Evolutionary conservation across 176 grass and related monocot species (phyloP), one percentile per base, ranked within the genome.

Genomic region (Poa annua): DNA sequence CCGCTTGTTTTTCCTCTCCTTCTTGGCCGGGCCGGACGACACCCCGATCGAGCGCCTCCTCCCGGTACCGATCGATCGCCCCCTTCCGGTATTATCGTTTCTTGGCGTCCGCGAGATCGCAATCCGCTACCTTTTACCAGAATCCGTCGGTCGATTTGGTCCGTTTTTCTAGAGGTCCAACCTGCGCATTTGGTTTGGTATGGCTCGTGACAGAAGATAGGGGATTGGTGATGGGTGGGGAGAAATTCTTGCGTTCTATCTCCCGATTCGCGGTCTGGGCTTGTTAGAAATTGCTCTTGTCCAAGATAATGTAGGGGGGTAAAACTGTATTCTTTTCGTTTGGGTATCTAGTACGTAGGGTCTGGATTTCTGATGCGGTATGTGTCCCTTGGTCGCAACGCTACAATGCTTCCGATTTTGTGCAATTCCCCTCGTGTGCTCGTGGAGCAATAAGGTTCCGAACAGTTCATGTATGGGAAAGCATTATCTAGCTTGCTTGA

Each of bases 1-100:
- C 21, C 6, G 7, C 16, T 4, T 11, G 44, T 63, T 5, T 20
- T 11, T 59, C 36, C 10, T 54, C 51, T 19, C 17, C 6, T 54
- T 54, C 25, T 35, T 56, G 54, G 65, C 68, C 36, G 35, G 65
- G 21, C 65, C 39, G 33, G 65, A 68, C 65, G 34, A 4, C 60
- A 35, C 19, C 64, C 34, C 33, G 65, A 68, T 8, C 65, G 33
- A 66, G 38, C 74, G n/a, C 53, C 20, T 11, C 62, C 22, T 60
- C 45, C 42, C 8, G 87, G 87, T 75, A 88, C 36, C 2, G n/a
- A 80, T 63, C 83, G 42, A 12, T 61, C 9, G 19, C 33, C 38
- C 74, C 52, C 12, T 52, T 71, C 20, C 4, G 15, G 1, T 61
- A 38, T 29, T 26, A 19, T 68, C 17, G 7, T 76, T 25, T 57